These are phyloP conservation scores for Chloris gayana DNA, from an alignment of 176 grass and related monocot genomes.

Conservation along the genomic window DNA sequence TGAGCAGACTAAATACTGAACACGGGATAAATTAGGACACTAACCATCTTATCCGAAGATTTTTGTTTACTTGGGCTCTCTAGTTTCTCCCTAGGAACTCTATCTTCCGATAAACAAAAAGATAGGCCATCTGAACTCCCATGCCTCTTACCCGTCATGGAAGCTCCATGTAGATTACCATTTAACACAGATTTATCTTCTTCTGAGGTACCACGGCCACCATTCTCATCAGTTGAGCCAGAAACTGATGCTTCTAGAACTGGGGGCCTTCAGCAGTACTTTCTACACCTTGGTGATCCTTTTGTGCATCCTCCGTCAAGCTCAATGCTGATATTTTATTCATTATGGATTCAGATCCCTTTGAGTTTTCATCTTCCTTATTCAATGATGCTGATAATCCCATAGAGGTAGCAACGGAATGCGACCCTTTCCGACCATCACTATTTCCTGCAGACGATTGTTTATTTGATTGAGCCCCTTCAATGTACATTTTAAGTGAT, in stretches of 20 bases:
- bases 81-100: conserved; percentile 52
- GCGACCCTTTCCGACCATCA: conserved; percentile 18
- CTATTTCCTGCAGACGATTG: conserved; percentile 44
- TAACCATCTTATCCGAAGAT: conserved; percentile 79
- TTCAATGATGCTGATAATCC: conserved; percentile 36
- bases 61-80: conserved; percentile 70
- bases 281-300: conserved; percentile 37
- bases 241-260: conserved; percentile 45
- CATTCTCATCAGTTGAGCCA: conserved; percentile 43
- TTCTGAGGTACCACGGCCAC: conserved; percentile 39
- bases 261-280: conserved; percentile 29
- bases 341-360: conserved; percentile 43
- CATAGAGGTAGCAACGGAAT: conserved; percentile 48
- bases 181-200: conserved; percentile 35
- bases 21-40: conserved; percentile 30
- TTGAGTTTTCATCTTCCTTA: conserved; percentile 46
- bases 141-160: conserved; percentile 52
- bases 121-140: conserved; percentile 44
- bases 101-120: conserved; percentile 48
- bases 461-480: conserved; percentile 76
- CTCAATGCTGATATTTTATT: conserved; percentile 18
- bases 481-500: conserved; percentile 93
- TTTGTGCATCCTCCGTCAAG: conserved; percentile 33
- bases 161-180: conserved; percentile 47
- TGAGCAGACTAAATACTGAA: conserved; percentile 18